These are phyloP conservation scores for Penicillium rolfsii DNA, from an alignment of 2,329 filamentous ascomycete genomes.

Conservation along the genomic window DNA sequence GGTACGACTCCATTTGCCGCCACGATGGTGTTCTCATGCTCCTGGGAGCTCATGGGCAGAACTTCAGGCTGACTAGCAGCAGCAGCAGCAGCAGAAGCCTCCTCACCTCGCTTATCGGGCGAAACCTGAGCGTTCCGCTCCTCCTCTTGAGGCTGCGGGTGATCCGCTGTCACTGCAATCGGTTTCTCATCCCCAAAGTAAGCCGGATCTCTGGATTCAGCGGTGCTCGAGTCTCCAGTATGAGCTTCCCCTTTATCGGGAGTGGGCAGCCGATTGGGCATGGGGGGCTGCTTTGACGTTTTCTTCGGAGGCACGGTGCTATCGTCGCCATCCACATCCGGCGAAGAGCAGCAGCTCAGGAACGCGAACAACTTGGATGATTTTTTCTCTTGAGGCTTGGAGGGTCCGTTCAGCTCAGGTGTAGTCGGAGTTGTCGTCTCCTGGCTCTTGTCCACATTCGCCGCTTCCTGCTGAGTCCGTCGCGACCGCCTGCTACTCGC, in stretches of 20 bases:
- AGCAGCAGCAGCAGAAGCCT: slow-evolving; percentile 26
- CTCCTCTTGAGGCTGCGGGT: slow-evolving; percentile 34
- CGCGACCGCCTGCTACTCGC: slow-evolving; percentile 59
- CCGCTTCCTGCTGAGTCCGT: slow-evolving; percentile 39
- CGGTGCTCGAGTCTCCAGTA: slow-evolving; percentile 44
- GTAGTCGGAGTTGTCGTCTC: slow-evolving; percentile 29
- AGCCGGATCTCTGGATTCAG: slow-evolving; percentile 44
- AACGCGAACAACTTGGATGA: slow-evolving; percentile 50
- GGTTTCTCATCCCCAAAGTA: slow-evolving; percentile 45
- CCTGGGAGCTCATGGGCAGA: slow-evolving; percentile 18
- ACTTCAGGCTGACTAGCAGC: slow-evolving; percentile 22
- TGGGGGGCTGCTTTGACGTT: slow-evolving; percentile 45
- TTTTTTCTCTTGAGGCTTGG: slow-evolving; percentile 47
- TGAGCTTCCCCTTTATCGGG: slow-evolving; percentile 46
- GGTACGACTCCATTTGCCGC: slow-evolving; percentile 19
- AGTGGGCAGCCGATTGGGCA: slow-evolving; percentile 41
- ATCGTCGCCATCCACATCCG: slow-evolving; percentile 51
- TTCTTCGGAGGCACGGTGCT: slow-evolving; percentile 51
- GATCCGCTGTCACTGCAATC: slow-evolving; percentile 36
- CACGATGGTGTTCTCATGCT: slow-evolving; percentile 20
- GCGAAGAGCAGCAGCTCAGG: slow-evolving; percentile 53
- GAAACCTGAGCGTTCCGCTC: slow-evolving; percentile 39
- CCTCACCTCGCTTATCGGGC: slow-evolving; percentile 44
- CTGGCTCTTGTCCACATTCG: slow-evolving; percentile 39
- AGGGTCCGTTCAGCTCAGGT: slow-evolving; percentile 36